Base-by-base conservation (phyloP, 2,329 filamentous ascomycete genomes). In the Talaromyces sp. region DNA sequence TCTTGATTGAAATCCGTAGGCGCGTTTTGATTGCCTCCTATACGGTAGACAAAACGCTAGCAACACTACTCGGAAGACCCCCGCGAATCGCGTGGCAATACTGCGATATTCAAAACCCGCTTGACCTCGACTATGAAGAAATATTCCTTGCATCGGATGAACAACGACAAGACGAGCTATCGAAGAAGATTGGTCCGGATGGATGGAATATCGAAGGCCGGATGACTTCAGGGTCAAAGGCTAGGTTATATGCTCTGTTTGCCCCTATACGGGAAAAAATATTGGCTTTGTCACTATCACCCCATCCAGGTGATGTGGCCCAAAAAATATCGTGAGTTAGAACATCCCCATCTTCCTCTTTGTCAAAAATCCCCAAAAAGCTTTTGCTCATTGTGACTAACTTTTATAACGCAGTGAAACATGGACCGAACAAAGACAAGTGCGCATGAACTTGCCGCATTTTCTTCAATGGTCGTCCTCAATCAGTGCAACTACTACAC, bases 21-120 rank as follows among this genome's bases (percentile, higher is more conserved):
- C 67, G 71, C 2, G 67, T 70, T 1, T 78, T 81, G 65, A 72
- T 73, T 1, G 70, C 72, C 1, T 71, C 73, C 4, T 81, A 79
- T 58, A 73, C 74, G 0, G 71, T 74, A 0, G 80, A 81, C 63
- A 81, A 80, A 61, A 76, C 76, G 28, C 64, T 80, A 2, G 75
- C 78, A 0, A 75, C 80, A 2, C 80, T 81, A 39, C 71, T 81
- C 1, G 80, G 79, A 2, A 73, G 80, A 1, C 80, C 80, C 0
- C 77, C 78, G 3, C 72, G 78, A 3, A 75, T 81, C 7, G 69
- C 70, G 27, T 68, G 71, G 39, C 70, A 71, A 22, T 79, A 74
- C 59, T 79, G 77, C 63, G 64, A 68, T 28, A 52, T 62, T 1
- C 51, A 59, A 57, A 51, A 42, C 27, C 60, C 60, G 0, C 47